Conservation (phyloP, 768 basidiomycete genomes). For the Kwoniella sp. region DNA sequence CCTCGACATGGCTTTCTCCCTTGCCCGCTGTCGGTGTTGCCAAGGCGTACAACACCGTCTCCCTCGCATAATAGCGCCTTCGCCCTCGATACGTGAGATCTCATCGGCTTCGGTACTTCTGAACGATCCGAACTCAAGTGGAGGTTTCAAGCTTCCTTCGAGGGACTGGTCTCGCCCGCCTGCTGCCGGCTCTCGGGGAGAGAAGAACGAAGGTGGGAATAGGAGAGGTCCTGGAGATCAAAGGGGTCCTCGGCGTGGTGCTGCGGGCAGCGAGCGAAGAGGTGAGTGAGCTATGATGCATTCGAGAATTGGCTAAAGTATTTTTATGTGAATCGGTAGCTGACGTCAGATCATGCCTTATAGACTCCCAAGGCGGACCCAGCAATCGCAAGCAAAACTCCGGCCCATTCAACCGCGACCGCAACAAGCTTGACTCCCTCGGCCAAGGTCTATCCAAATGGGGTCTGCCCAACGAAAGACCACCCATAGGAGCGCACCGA, state of each 20-base stretch:
- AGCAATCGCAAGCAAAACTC: constrained; percentile 1
- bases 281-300: not conserved
- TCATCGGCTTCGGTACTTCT: not conserved
- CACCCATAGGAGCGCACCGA: not conserved
- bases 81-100: not conserved
- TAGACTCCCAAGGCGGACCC: constrained; percentile 14
- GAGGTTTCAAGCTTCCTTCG: constrained; percentile 21
- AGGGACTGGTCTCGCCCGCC: constrained; percentile 21
- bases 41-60: not conserved
- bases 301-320: not conserved
- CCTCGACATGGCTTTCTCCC: constrained; percentile 1
- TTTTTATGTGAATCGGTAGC: too few relatives aligned
- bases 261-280: not conserved
- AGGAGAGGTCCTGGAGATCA: not conserved
- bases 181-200: not conserved
- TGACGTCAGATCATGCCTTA: not conserved
- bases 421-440: not conserved
- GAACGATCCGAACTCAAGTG: constrained; percentile 2
- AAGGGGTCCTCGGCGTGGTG: constrained; percentile 5
- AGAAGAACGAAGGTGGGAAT: not conserved
- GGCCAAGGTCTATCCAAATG: constrained; percentile 17
- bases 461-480: constrained; percentile 13
- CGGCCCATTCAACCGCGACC: not conserved
- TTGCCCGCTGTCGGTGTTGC: constrained; percentile 21
- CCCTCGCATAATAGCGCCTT: not conserved